Base-by-base conservation (phyloP, 2,329 filamentous ascomycete species). In the Macrophomina phaseolina region DNA sequence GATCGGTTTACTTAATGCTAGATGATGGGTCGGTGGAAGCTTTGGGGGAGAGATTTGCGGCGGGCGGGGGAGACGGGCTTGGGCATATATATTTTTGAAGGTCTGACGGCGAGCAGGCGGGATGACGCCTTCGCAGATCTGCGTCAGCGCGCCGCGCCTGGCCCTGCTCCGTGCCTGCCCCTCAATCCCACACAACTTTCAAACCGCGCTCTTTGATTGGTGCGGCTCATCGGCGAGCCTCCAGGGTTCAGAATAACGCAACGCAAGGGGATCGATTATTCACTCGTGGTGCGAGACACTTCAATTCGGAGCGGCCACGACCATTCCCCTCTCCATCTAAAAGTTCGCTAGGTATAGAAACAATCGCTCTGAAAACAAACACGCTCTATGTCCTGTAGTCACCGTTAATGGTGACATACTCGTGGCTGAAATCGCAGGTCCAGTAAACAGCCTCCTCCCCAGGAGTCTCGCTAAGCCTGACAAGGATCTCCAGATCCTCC, bases 341-440 rank as follows among this genome's bases (percentile, higher is more conserved):
- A 30, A 46, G 16, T 16, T 46, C 28, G 56, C 56, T 60, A 48
- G 55, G 55, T 48, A 61, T 61, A 62, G 34, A 49, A 62, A 34
- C n/a, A 62, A 49, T 49, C 32, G 30, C n/a, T 49, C 23, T 36
- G 56, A 49, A 16, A 9, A 28, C 6, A 16, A 62, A 38, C 12
- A 8, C 28, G n/a, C 42, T 61, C 45, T 60, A 89, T 38, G 88
- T 89, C 72, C 88, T 79, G 76, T 90, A 90, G 76, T 90, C 88
- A 45, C 86, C 88, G 74, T 90, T 90, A 72, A 90, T 90, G 61
- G 87, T 89, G 56, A 90, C 87, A 80, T 89, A 96, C 83, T 94
- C 91, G 75, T 94, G 91, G 75, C 90, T 93, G 72, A 94, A 92
- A 77, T 96, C 92, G 75, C 92, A 95, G 46, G 92, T 95, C 89